Evolutionary conservation across 2,329 filamentous ascomycete species (phyloP).

Genomic region (Emericellopsis atlantica): DNA sequence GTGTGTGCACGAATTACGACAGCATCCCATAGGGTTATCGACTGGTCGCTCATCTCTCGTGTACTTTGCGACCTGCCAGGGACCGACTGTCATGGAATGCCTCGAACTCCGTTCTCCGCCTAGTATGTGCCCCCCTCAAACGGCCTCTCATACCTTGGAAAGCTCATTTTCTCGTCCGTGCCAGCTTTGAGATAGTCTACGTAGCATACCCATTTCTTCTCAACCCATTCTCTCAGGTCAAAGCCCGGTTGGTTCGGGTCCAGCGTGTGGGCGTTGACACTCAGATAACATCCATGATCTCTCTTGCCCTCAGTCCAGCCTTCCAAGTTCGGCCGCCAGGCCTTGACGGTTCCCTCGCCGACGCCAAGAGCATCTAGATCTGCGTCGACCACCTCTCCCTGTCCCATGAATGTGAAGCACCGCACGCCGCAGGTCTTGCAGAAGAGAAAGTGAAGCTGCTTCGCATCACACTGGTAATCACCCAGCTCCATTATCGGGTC

Average conservation of each 20-base stretch:
- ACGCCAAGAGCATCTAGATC: slow-evolving; percentile 7
- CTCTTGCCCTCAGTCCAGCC: slow-evolving; percentile 4
- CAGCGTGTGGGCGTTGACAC: slow-evolving; percentile 22
- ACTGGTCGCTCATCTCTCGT: too few species aligned
- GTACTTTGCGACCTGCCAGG: too few species aligned
- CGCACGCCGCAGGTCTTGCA: slow-evolving; percentile 31
- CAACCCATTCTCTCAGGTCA: slow-evolving; percentile 21
- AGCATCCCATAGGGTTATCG: too few species aligned
- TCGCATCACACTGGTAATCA: slow-evolving; percentile 22
- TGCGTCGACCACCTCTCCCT: slow-evolving; percentile 14
- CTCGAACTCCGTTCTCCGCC: too few species aligned
- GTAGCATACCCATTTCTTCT: slow-evolving; percentile 18
- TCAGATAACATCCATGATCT: slow-evolving; percentile 17
- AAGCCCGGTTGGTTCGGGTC: slow-evolving; percentile 22
- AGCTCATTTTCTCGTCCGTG: not conserved
- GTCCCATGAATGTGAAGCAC: slow-evolving; percentile 25
- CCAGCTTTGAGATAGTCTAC: slow-evolving; percentile 6
- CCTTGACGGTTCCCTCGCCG: slow-evolving; percentile 5
- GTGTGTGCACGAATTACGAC: too few species aligned
- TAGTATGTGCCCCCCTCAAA: slow-evolving; percentile 2
- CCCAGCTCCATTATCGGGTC: slow-evolving; percentile 22
- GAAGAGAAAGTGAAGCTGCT: slow-evolving; percentile 26
- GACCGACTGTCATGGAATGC: too few species aligned
- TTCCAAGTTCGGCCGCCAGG: slow-evolving; percentile 16
- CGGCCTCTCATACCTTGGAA: not conserved